Base-by-base conservation (phyloP, 2,329 filamentous ascomycete species). In the Talaromyces atroroseus region DNA sequence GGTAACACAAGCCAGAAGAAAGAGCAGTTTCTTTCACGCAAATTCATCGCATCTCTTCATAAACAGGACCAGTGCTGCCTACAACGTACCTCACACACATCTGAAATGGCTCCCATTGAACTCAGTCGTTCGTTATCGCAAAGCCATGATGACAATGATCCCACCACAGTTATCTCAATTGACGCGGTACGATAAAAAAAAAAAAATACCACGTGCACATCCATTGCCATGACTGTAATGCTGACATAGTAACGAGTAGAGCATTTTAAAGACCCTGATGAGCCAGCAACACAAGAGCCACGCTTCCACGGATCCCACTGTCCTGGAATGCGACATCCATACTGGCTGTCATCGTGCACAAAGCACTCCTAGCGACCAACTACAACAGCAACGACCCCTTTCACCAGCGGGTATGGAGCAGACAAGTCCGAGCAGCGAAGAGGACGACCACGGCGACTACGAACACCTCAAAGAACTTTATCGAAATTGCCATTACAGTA, bases 401-500 rank as follows among this genome's bases (percentile, higher is more conserved):
- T 18, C 18, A 5, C 12, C n/a, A 26, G 49, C 47, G 36, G 46
- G 32, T 21, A 26, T 20, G 20, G 21, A 55, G 44, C 18, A 45
- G 36, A n/a, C 36, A 20, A 40, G 21, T 16, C 26, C 21, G 16
- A 18, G 40, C 23, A 49, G 24, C 10, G 26, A 47, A 5, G 46
- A 49, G 32, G 48, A n/a, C 24, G 46, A 5, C 24, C n/a, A 29
- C n/a, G 26, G 49, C 14, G 49, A 24, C 16, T 44, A 55, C 16
- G 52, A 51, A 36, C 36, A 51, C 34, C 38, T 54, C 56, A 38
- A 54, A 42, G 50, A 46, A 23, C 47, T 58, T 6, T 58, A 55
- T 42, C 26, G 52, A n/a, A 53, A 54, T n/a, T 58, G 56, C n/a
- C 52, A 58, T 20, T 29, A 54, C 42, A 58, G 52, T 24, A 32